These are phyloP conservation scores for Crithidia thermophila DNA, from an alignment of 208 protist species.

Conservation along the genomic window DNA sequence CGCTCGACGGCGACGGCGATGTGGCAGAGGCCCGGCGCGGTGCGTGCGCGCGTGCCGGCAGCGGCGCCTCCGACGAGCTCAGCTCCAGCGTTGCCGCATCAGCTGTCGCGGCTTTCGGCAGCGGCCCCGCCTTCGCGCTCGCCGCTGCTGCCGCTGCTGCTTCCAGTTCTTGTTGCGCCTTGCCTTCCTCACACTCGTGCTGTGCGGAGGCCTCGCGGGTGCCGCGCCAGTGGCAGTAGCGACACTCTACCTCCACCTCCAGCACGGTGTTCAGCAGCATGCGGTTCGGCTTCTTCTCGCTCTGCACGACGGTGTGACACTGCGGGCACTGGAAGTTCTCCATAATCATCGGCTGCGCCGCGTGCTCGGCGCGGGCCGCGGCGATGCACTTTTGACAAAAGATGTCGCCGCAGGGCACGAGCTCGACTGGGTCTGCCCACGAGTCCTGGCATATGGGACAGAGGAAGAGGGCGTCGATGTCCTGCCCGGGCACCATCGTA, in stretches of 20 bases:
- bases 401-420: conserved; percentile 49
- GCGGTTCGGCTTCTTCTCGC: conserved; percentile 56
- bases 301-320: conserved; percentile 51
- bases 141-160: neutral
- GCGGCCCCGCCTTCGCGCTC: neutral
- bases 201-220: conserved; percentile 39
- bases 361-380: conserved; percentile 17
- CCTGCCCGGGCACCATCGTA: conserved; percentile 34
- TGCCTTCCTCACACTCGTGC: conserved; percentile 25
- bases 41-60: neutral
- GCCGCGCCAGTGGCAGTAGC: conserved; percentile 64
- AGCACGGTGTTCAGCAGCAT: conserved; percentile 69
- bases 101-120: no score
- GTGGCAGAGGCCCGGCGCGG: neutral
- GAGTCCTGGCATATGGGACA: conserved; percentile 77
- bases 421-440: conserved; percentile 61
- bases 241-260: conserved; percentile 57
- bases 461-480: conserved; percentile 44
- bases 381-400: conserved; percentile 66
- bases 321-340: conserved; percentile 54
- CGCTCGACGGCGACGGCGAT: neutral
- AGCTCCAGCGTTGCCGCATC: conserved; percentile 1
- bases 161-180: neutral
- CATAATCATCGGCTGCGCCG: conserved; percentile 31
- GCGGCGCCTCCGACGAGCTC: neutral